A percentile compares a stretch with the other conserved stretches of the same genome.
These are phyloP conservation scores for Geum urbanum DNA, from an alignment of 306 rosid genomes.

Conservation along the genomic window DNA sequence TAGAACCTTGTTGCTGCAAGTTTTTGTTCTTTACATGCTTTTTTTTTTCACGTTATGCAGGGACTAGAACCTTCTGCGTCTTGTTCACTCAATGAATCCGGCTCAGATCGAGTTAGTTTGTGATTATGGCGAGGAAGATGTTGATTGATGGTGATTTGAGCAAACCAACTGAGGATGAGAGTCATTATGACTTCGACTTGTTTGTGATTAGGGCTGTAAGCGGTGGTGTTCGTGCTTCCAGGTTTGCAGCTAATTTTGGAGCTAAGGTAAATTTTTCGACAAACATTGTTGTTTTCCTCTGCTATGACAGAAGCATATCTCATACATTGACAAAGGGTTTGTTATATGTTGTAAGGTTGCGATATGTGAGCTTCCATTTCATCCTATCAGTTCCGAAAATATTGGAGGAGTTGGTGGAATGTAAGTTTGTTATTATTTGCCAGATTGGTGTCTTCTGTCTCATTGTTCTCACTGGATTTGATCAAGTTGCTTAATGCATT, in stretches of 20 bases:
- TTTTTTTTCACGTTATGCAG: no score
- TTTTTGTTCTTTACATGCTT: no score
- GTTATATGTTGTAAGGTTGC: constrained; percentile 57
- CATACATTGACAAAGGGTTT: background rate
- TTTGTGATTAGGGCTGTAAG: constrained; percentile 95
- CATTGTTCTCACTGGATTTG: background rate
- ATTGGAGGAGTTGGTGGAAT: constrained; percentile 98
- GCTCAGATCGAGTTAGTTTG: constrained; percentile 1
- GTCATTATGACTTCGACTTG: constrained; percentile 66
- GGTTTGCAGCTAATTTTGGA: constrained; percentile 77
- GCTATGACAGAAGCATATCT: constrained; percentile 3
- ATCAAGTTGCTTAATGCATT: constrained; percentile 19
- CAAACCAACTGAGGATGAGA: constrained; percentile 38
- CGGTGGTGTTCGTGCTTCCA: constrained; percentile 94
- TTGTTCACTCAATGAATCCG: no score
- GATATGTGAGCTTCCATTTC: constrained; percentile 88
- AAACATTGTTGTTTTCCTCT: background rate
- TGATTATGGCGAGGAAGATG: constrained; percentile 85
- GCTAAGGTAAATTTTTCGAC: constrained; percentile 58
- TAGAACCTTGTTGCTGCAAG: no score
- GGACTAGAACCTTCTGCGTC: no score
- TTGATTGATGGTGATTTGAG: constrained; percentile 57
- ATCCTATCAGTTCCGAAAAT: constrained; percentile 82
- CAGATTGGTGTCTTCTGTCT: constrained; percentile 12
- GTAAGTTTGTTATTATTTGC: constrained; percentile 42